Base-by-base conservation (phyloP, 331 rosid genomes). In the Acacia pycnantha region DNA sequence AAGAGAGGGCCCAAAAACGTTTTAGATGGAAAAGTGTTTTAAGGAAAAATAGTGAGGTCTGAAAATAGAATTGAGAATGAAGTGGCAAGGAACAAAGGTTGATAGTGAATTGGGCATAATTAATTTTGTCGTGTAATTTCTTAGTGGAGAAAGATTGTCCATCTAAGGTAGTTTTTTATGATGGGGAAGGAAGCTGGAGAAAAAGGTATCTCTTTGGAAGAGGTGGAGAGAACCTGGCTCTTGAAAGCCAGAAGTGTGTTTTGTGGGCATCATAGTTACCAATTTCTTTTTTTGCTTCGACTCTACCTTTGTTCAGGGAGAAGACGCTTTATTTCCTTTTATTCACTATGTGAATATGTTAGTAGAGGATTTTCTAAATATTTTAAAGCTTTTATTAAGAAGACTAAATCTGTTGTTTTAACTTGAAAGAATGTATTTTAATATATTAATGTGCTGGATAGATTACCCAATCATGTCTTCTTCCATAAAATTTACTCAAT, bases 401-500 rank as follows among this genome's bases (percentile, higher is more conserved):
- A 14, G 21, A 46, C 51, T 16, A 3, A 71, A 13, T 43, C 8
- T 44, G 35, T 24, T 71, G 22, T 71, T 71, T 71, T 50, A 24
- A 24, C 22, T 14, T 71, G 41, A 24, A 71, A 31, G 58, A 51
- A 50, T 69, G 47, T 43, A 47, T 24, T 67, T 18, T 18, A 9
- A 26, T 64, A 29, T 85, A n/a, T 65, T 67, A 24, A 29, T 27
- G 9, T 72, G 47, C 68, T 72, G 33, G 26, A 29, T 77, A 37
- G 29, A 81, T 73, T 76, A 61, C 44, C 70, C 51, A 16, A 27
- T 35, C 66, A 64, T 37, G 47, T 70, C 62, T 43, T 64, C 41
- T 61, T 78, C 53, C 47, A 47, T 47, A 59, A 50, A 62, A 79
- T 19, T 78, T 77, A 67, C 64, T 44, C 53, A 48, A 59, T 67